phyloP scores from a whole-genome alignment of 441 rosid species.

The Raphanus hybrid region DNA sequence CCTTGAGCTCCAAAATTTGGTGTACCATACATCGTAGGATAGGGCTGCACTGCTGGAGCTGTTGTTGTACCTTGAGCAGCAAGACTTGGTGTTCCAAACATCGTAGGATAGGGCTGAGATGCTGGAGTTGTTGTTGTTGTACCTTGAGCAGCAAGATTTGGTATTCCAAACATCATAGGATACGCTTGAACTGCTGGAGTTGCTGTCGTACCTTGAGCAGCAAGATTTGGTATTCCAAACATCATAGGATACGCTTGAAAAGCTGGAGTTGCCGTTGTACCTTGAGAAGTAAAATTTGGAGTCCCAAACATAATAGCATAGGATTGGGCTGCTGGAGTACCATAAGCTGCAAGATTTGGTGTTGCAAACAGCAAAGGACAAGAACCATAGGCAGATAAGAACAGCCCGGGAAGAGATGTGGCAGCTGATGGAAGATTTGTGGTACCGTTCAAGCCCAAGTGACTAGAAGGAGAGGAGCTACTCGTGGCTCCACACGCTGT shows the following conservation, averaged over 20 bases:
- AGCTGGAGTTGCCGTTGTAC: background rate
- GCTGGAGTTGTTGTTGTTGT: background rate
- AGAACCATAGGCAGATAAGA: slow-evolving; percentile 4
- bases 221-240: slow-evolving; percentile 7
- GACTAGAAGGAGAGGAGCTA: slow-evolving; percentile 26
- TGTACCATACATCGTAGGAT: background rate
- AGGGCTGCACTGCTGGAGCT: background rate
- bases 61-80: background rate
- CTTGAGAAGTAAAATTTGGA: background rate
- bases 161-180: background rate
- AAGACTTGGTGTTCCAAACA: background rate
- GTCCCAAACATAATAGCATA: background rate
- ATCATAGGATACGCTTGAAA: background rate
- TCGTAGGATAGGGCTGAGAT: background rate
- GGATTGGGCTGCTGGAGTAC: slow-evolving; percentile 8
- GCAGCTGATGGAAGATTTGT: slow-evolving; percentile 17
- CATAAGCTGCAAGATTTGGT: background rate
- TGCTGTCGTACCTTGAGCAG: slow-evolving; percentile 1
- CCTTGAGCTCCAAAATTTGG: background rate
- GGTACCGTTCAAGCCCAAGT: slow-evolving; percentile 2
- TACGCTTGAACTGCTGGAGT: slow-evolving; percentile 4
- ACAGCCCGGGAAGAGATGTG: slow-evolving; percentile 12
- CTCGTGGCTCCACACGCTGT: slow-evolving; percentile 35
- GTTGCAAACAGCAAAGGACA: slow-evolving; percentile 17
- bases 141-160: background rate